Percentiles rank a stretch among this genome's conserved stretches.
Evolutionary conservation across 139 green algal species (phyloP).

Genomic region (Chlamydomonas sphaeroides): DNA sequence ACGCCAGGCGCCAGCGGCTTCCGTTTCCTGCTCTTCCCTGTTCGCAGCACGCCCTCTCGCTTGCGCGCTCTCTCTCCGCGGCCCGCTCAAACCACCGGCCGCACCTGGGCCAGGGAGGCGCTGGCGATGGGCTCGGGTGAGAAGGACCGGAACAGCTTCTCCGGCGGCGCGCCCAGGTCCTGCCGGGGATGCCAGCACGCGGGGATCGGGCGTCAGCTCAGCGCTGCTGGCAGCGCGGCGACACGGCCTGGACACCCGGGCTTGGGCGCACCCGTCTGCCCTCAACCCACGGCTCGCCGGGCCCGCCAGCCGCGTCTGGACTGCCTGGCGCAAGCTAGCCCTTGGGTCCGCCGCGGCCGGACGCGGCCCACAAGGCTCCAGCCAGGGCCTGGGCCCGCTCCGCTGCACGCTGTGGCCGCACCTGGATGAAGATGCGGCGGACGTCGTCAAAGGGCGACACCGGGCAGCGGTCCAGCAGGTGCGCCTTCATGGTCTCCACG

Average conservation of each 20-base stretch:
- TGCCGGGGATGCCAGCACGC: background rate
- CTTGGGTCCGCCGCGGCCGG: too few species aligned
- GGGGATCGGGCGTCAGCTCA: too few species aligned
- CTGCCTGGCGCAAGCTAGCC: too few species aligned
- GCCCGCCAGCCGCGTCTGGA: too few species aligned
- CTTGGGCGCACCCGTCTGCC: too few species aligned
- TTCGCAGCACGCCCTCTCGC: background rate
- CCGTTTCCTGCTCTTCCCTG: background rate
- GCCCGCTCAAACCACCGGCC: background rate
- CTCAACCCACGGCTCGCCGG: too few species aligned
- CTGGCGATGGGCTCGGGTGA: constrained; percentile 74
- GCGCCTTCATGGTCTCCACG: constrained; percentile 81
- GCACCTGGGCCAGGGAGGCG: constrained; percentile 85
- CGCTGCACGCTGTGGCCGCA: too few species aligned
- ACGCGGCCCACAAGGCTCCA: too few species aligned
- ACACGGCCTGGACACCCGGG: too few species aligned
- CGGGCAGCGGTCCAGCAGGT: constrained; percentile 91
- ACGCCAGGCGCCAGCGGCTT: background rate
- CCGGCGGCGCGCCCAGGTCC: constrained; percentile 67
- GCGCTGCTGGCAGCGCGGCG: too few species aligned
- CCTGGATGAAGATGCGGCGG: constrained; percentile 52
- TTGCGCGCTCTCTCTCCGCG: background rate
- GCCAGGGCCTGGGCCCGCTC: too few species aligned
- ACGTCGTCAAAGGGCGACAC: constrained; percentile 35
- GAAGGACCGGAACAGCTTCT: constrained; percentile 75